Base-by-base conservation (phyloP, 108 stramenopile species). In the Conticribra guillardii region DNA sequence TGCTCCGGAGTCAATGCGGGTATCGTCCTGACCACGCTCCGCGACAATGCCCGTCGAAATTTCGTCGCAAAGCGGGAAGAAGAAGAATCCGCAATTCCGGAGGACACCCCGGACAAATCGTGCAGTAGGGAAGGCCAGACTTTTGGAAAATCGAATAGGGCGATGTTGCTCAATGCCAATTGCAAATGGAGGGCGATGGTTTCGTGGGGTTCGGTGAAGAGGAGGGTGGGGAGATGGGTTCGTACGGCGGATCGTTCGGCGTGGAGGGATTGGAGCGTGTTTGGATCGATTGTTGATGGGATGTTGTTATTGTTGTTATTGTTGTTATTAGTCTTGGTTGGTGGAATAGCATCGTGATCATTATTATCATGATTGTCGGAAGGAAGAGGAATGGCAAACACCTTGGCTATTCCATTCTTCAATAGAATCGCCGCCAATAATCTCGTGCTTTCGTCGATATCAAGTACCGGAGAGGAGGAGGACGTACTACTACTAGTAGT, bases 401-500 rank as follows among this genome's bases (percentile, higher is more conserved):
- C 34, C n/a, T 60, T 60, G 17, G 73, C 56, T 0, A 74, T 58
- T 23, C 47, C 28, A 58, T 74, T 74, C 34, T 74, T 74, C 30
- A 74, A 37, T 47, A 74, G 33, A 28, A 74, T 74, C 16, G 73
- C 73, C 1, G 51, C 67, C 73, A 74, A 26, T 16, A 74, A 60
- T 23, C 66, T 65, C 30, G 0, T 32, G 45, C 22, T 44, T 23
- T 69, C 54, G 30, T 46, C 26, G n/a, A 8, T 0, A 37, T 1
- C 21, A 34, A 1, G 14, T 34, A 3, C 21, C 1, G 22, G 4
- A 44, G 21, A 21, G 31, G 27, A 57, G 7, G 19, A 60, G n/a
- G 24, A 30, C n/a, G n/a, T n/a, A n/a, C n/a, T n/a, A n/a, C n/a
- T 11, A 41, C 37, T 41, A 41, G 11, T 11, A 11, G 11, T 41